Evolutionary conservation across 1,284 basidiomycete genomes (phyloP).

Genomic region (Puccinia novopanici): DNA sequence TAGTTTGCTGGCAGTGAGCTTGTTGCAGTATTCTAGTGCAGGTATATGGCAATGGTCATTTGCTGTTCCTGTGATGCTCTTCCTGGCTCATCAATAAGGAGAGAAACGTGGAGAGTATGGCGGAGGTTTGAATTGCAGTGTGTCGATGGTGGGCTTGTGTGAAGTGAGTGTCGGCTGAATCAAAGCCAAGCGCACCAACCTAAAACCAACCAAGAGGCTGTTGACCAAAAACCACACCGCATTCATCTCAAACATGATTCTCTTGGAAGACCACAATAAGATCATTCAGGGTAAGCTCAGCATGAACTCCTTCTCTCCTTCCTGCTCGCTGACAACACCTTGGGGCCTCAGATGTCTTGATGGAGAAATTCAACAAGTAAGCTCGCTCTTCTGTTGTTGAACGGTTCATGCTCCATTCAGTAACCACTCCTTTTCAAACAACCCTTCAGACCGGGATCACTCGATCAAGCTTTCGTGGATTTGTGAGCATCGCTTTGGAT

Average conservation of each 20-base stretch:
- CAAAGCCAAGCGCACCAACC: no score
- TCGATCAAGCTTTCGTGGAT: conserved; percentile 31
- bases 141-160: no score
- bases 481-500: conserved; percentile 13
- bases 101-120: no score
- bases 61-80: no score
- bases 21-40: no score
- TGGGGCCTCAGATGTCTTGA: conserved; percentile 83
- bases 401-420: neutral
- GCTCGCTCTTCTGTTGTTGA: conserved; percentile 55
- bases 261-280: conserved; percentile 65
- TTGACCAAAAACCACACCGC: no score
- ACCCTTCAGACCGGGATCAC: conserved; percentile 35
- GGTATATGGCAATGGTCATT: no score
- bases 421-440: neutral
- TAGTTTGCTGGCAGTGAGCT: no score
- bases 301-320: neutral
- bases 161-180: no score
- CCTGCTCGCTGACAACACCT: conserved; percentile 57
- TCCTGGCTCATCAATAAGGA: no score
- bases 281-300: conserved; percentile 47
- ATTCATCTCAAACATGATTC: conserved; percentile 72
- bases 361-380: conserved; percentile 86
- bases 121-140: no score
- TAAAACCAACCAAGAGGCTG: neutral